A percentile compares a stretch with the other conserved stretches of the same genome.
These are phyloP conservation scores for Podospora didyma DNA, from an alignment of 495 filamentous ascomycete species.

Conservation along the genomic window DNA sequence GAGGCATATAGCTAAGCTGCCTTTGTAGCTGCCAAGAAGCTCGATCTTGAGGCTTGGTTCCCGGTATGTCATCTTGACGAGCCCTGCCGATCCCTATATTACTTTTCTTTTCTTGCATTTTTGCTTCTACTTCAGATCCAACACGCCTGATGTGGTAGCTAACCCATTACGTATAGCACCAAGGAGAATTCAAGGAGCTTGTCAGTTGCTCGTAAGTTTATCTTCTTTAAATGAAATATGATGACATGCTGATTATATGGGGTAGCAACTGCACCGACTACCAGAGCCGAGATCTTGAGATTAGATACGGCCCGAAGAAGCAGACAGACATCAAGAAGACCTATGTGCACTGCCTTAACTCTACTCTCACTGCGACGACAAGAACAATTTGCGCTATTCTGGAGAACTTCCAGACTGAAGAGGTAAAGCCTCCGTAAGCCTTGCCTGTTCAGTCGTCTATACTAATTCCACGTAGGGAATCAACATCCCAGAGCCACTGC, in stretches of 20 bases:
- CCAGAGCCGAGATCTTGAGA: conserved; percentile 83
- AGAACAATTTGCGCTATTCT: conserved; percentile 90
- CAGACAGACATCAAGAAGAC: conserved; percentile 62
- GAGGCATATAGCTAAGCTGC: conserved; percentile 37
- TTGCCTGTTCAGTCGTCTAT: neutral
- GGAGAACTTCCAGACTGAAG: conserved; percentile 92
- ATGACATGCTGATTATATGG: neutral
- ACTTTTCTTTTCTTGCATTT: too few species aligned
- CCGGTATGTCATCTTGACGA: conserved; percentile 36
- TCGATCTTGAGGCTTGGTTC: conserved; percentile 96
- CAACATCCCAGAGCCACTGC: conserved; percentile 77
- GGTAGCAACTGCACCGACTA: conserved; percentile 86
- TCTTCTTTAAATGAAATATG: neutral
- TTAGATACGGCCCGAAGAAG: conserved; percentile 47
- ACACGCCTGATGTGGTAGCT: too few species aligned
- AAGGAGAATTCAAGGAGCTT: conserved; percentile 90
- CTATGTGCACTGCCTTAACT: conserved; percentile 92
- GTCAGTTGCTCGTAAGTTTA: conserved; percentile 69
- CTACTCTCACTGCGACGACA: conserved; percentile 88
- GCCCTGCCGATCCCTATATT: neutral
- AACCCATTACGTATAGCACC: conserved; percentile 11
- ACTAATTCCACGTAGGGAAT: conserved; percentile 55
- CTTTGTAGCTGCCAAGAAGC: conserved; percentile 89
- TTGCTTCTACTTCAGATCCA: too few species aligned
- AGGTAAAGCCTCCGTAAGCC: conserved; percentile 47